Evolutionary conservation across 1,284 basidiomycete species (phyloP).

Genomic region (Apiotrichum montevideense): DNA sequence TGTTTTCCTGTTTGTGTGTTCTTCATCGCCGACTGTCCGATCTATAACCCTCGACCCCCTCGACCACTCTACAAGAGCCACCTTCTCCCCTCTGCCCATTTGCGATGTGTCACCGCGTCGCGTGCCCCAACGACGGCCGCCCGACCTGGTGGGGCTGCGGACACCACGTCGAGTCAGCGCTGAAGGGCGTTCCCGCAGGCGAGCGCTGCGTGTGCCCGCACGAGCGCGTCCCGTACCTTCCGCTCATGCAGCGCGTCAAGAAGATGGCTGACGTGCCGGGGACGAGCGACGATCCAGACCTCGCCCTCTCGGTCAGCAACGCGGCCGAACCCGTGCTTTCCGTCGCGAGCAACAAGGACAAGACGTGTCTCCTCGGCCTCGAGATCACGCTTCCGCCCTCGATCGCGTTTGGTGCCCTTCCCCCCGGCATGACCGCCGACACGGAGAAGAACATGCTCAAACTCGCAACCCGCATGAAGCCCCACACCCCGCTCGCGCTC

Average conservation of each 20-base stretch:
- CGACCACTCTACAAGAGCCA: too few relatives aligned
- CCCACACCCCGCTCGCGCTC: neutral
- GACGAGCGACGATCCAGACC: neutral
- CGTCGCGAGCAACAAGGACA: neutral
- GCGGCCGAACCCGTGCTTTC: neutral
- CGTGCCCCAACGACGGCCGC: conserved; percentile 1
- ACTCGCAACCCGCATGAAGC: neutral
- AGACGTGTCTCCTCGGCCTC: neutral
- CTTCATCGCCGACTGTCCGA: too few relatives aligned
- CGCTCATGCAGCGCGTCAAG: conserved; percentile 35
- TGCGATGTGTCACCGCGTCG: neutral
- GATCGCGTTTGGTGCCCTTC: neutral
- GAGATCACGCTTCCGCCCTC: neutral
- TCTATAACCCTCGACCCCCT: too few relatives aligned
- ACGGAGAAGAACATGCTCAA: neutral
- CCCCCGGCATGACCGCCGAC: neutral
- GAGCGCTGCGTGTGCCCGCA: conserved; percentile 41
- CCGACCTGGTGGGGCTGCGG: conserved; percentile 3
- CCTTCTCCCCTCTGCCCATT: neutral
- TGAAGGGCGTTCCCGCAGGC: conserved; percentile 30
- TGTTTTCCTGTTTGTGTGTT: too few relatives aligned
- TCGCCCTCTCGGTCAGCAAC: neutral
- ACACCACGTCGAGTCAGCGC: conserved; percentile 15
- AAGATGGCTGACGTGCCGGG: neutral
- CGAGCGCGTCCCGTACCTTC: conserved; percentile 31